Evolutionary conservation across 1,284 basidiomycete species (phyloP), one percentile per base, ranked within the genome.

Genomic region (Lentinus polychrous): DNA sequence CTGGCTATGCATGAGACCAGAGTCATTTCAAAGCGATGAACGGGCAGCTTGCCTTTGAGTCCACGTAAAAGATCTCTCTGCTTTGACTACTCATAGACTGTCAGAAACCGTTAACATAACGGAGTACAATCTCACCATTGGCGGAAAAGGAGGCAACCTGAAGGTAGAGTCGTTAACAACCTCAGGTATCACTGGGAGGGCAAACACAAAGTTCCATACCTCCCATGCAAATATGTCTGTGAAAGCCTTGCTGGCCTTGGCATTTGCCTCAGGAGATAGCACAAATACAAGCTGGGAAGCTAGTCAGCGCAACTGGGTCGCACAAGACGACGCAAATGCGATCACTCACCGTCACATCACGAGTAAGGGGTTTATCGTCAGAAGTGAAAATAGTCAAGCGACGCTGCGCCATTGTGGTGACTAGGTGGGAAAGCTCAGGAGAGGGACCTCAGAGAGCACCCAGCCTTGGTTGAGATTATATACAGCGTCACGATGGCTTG

Each of bases 61-160:
- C 35, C 45, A 46, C 17, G 35, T 23, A 18, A 46, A 32, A 23
- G 10, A 38, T 23, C 39, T 46, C 22, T 17, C 17, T 7, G 2
- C 36, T 38, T 33, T 45, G 22, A 20, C 35, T 37, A 37, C 18
- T 27, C 42, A 43, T 11, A 14, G 27, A 15, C 20, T 31, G 27
- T 32, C 22, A n/a, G 20, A 24, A 8, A 24, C n/a, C 10, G 31
- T 22, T 31, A 27, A n/a, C 31, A 10, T 27, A 10, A 27, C 10
- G 3, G 43, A 20, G 27, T 15, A 31, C 23, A 24, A 3, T 22
- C 43, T 17, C 15, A 45, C 43, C 31, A 17, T 36, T 45, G 15
- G 43, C 43, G 20, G n/a, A 11, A 33, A 45, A 45, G 10, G 32
- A 33, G 20, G 34, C 43, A 18, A 45, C 17, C 43, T 45, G 23